Evolutionary conservation across 768 basidiomycete genomes (phyloP).

Genomic region (Podaxis sp.): DNA sequence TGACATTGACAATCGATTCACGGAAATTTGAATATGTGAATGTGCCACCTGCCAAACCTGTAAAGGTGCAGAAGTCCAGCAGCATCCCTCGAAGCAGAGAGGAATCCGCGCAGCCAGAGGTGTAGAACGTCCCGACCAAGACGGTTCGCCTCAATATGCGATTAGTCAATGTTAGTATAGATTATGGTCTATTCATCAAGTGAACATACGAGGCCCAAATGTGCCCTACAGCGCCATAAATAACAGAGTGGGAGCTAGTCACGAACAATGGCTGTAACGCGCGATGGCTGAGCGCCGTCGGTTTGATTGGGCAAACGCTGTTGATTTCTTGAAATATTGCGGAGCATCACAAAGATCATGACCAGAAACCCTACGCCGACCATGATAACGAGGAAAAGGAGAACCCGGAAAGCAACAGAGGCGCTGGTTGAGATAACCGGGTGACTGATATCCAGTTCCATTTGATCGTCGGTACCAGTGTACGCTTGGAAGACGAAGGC

Average conservation of each 20-base stretch:
- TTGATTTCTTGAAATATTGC: not conserved
- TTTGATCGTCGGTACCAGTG: not conserved
- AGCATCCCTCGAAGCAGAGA: not conserved
- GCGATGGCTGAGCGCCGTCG: not conserved
- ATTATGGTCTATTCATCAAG: not conserved
- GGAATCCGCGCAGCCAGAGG: not conserved
- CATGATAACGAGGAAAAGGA: not conserved
- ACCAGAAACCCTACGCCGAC: not conserved
- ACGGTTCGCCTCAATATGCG: no score
- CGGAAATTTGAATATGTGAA: constrained; percentile 69
- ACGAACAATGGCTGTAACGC: not conserved
- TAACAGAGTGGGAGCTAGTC: not conserved
- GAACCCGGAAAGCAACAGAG: not conserved
- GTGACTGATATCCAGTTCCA: not conserved
- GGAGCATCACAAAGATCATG: not conserved
- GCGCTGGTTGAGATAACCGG: not conserved
- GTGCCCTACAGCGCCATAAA: not conserved
- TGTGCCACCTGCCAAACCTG: not conserved
- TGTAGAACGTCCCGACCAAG: not conserved
- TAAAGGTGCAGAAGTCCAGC: constrained; percentile 2
- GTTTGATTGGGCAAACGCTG: not conserved
- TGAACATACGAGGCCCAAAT: not conserved
- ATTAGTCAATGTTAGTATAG: not conserved
- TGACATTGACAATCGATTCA: constrained; percentile 82
- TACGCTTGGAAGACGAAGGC: not conserved